These are phyloP conservation scores for Cryptococcus sp. DNA, from an alignment of 1,284 basidiomycete genomes.

Conservation along the genomic window DNA sequence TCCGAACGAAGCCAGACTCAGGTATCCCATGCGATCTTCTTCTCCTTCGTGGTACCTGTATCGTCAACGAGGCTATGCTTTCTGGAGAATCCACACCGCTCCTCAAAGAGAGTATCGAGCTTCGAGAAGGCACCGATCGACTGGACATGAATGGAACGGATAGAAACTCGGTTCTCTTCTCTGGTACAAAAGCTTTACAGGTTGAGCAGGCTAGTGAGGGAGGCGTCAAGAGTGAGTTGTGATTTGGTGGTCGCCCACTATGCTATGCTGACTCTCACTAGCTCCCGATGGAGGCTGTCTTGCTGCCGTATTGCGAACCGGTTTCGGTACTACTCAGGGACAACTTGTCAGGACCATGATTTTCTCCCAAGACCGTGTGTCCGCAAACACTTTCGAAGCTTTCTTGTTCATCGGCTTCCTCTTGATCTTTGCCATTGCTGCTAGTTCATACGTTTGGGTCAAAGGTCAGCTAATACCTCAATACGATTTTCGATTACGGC, in stretches of 20 bases:
- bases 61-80: slow-evolving; percentile 96
- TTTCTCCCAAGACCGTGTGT: slow-evolving; percentile 89
- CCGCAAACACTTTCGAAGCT: slow-evolving; percentile 86
- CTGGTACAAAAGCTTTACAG: slow-evolving; percentile 90
- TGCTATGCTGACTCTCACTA: slow-evolving; percentile 1
- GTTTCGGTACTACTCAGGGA: slow-evolving; percentile 92
- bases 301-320: slow-evolving; percentile 86
- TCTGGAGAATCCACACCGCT: slow-evolving; percentile 94
- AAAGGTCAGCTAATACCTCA: slow-evolving; percentile 57
- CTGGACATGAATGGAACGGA: slow-evolving; percentile 80
- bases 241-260: background rate
- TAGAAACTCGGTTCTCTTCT: slow-evolving; percentile 84
- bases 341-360: slow-evolving; percentile 96
- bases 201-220: slow-evolving; percentile 50
- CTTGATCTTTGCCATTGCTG: slow-evolving; percentile 90
- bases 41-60: slow-evolving; percentile 78
- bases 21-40: slow-evolving; percentile 86
- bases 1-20: slow-evolving; percentile 73
- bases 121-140: slow-evolving; percentile 67
- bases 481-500: background rate
- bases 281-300: slow-evolving; percentile 87
- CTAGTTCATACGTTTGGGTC: slow-evolving; percentile 92
- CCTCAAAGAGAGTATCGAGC: slow-evolving; percentile 84
- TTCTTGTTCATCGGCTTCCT: slow-evolving; percentile 96
- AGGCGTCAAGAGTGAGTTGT: slow-evolving; percentile 36